These are phyloP conservation scores for Candida sakaeoensis DNA, from an alignment of 805 yeast genomes.

Conservation along the genomic window DNA sequence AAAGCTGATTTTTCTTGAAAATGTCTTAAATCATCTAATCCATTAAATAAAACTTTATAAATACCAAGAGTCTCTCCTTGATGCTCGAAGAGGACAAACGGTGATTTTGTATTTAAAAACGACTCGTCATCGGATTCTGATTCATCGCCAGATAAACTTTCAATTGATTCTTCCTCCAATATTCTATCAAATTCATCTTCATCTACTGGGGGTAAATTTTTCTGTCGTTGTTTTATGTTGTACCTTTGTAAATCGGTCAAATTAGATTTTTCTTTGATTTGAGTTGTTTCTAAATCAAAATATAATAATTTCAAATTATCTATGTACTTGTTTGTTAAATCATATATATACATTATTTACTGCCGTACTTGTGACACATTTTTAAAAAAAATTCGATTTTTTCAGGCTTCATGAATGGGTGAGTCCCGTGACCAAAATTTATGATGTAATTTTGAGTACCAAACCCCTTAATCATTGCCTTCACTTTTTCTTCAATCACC, in stretches of 20 bases:
- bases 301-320: conserved; percentile 48
- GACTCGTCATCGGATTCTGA: conserved; percentile 32
- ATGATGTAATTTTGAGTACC: conserved; percentile 89
- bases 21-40: conserved; percentile 34
- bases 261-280: conserved; percentile 6
- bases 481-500: conserved; percentile 73
- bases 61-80: conserved; percentile 54
- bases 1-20: conserved; percentile 58
- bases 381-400: conserved; percentile 78
- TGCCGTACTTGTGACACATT: conserved; percentile 86
- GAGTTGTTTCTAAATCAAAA: conserved; percentile 47
- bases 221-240: conserved; percentile 53
- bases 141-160: conserved; percentile 56
- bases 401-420: conserved; percentile 95
- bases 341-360: conserved; percentile 50
- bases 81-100: conserved; percentile 59
- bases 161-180: conserved; percentile 46
- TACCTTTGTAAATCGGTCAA: conserved; percentile 58
- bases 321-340: conserved; percentile 36
- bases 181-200: conserved; percentile 58
- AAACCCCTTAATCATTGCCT: conserved; percentile 83
- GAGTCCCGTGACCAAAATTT: conserved; percentile 98
- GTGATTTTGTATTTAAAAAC: conserved; percentile 66
- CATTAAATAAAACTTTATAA: conserved; percentile 59
- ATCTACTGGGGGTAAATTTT: conserved; percentile 42